Evolutionary conservation across 441 rosid genomes (phyloP).

Genomic region (Adansonia madagascariensis): DNA sequence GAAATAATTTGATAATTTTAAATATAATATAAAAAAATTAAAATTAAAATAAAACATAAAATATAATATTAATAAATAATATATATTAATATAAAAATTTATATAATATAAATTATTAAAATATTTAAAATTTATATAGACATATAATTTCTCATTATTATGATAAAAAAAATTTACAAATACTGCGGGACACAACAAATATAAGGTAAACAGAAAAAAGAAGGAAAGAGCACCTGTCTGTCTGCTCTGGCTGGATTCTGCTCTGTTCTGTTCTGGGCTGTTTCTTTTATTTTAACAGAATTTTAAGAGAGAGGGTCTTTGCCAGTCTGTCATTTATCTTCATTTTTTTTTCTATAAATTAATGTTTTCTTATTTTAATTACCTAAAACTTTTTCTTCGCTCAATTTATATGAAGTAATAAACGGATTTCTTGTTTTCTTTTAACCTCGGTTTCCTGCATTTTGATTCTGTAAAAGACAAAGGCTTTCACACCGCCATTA

Average conservation of each 20-base stretch:
- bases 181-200: too few species aligned
- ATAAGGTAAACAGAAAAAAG: too few species aligned
- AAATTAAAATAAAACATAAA: too few species aligned
- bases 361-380: not conserved
- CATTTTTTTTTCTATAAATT: conserved; percentile 14
- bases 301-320: conserved; percentile 6
- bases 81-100: too few species aligned
- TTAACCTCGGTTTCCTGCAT: not conserved
- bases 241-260: conserved; percentile 19
- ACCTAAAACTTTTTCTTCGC: too few species aligned
- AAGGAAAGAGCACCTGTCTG: conserved; percentile 12
- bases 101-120: too few species aligned
- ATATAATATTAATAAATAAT: too few species aligned
- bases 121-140: too few species aligned
- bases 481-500: not conserved
- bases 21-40: too few species aligned
- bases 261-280: conserved; percentile 7
- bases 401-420: not conserved
- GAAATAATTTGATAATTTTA: not conserved
- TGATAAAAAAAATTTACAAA: too few species aligned
- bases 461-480: not conserved
- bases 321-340: conserved; percentile 40
- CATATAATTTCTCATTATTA: too few species aligned
- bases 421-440: not conserved
- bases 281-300: conserved; percentile 10